These are phyloP conservation scores for Xylaria sp. DNA, from an alignment of 2,329 filamentous ascomycete genomes.

Conservation along the genomic window DNA sequence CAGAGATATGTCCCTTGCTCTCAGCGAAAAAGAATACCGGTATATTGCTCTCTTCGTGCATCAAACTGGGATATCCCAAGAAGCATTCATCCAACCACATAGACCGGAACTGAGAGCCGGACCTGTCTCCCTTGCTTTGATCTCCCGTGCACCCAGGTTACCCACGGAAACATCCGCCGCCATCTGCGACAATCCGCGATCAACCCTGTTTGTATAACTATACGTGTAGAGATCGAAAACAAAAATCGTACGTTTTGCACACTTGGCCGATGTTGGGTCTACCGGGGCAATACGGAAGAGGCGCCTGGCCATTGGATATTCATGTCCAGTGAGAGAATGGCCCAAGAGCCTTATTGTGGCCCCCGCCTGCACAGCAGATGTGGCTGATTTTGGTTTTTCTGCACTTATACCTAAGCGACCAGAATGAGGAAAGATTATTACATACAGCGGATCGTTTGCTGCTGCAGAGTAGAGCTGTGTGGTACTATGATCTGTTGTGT, in stretches of 20 bases:
- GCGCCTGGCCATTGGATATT: not conserved
- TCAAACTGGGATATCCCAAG: not conserved
- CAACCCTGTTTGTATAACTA: slow-evolving; percentile 25
- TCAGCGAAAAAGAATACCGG: slow-evolving; percentile 19
- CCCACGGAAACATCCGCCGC: slow-evolving; percentile 29
- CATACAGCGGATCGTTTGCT: slow-evolving; percentile 7
- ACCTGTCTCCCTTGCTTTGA: slow-evolving; percentile 18
- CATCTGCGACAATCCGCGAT: slow-evolving; percentile 32
- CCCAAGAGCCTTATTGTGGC: slow-evolving; percentile 24
- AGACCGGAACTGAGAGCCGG: slow-evolving; percentile 16
- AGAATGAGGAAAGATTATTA: not conserved
- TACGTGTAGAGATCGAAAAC: not conserved
- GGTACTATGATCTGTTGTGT: slow-evolving; percentile 12
- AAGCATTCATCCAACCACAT: not conserved
- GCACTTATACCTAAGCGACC: not conserved
- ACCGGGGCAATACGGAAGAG: not conserved
- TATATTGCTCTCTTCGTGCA: slow-evolving; percentile 1
- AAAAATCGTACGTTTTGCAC: slow-evolving; percentile 25
- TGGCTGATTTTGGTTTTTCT: slow-evolving; percentile 21
- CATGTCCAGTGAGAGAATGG: slow-evolving; percentile 13
- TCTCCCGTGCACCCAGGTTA: slow-evolving; percentile 19
- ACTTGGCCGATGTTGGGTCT: slow-evolving; percentile 11
- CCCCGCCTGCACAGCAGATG: slow-evolving; percentile 22
- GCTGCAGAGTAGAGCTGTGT: slow-evolving; percentile 9
- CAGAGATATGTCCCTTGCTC: slow-evolving; percentile 27